Percentiles rank a stretch among this genome's conserved stretches.
phyloP scores from a whole-genome alignment of 2,329 filamentous ascomycete species.

The Colletotrichum australisinense region DNA sequence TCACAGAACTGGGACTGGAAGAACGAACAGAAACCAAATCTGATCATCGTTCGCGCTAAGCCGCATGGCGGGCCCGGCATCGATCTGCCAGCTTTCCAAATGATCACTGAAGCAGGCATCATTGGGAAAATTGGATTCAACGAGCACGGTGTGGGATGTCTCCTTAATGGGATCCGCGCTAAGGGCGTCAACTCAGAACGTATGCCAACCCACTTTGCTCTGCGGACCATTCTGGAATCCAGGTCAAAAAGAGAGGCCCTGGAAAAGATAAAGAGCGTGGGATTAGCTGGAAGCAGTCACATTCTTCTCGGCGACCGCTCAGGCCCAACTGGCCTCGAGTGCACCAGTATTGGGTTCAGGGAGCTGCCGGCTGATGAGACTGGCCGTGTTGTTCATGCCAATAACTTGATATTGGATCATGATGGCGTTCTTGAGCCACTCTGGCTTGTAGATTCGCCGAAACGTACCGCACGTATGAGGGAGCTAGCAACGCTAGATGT shows the following conservation, averaged over 20 bases:
- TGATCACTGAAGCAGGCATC: constrained; percentile 69
- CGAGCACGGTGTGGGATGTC: constrained; percentile 61
- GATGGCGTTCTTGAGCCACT: not conserved
- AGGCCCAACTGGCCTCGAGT: not conserved
- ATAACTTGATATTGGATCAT: not conserved
- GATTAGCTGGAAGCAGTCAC: not conserved
- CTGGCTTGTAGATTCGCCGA: not conserved
- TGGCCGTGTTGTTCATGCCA: not conserved
- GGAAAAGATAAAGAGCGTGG: not conserved
- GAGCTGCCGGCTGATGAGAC: not conserved
- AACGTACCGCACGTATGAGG: not conserved
- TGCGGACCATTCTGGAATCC: not conserved
- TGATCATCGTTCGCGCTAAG: not conserved
- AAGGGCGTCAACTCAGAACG: not conserved
- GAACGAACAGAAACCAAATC: not conserved
- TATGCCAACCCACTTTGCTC: not conserved
- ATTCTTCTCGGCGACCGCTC: not conserved
- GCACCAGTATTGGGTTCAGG: not conserved
- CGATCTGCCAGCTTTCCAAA: constrained; percentile 58
- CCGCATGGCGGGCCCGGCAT: not conserved
- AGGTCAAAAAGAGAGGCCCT: not conserved
- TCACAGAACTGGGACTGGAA: not conserved
- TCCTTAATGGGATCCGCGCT: not conserved
- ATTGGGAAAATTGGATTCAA: constrained; percentile 77
- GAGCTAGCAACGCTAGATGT: not conserved